Evolutionary conservation across 371 early-diverging fungal species (phyloP), one percentile per base, ranked within the genome.

Genomic region (Choanephora cucurbitarum): DNA sequence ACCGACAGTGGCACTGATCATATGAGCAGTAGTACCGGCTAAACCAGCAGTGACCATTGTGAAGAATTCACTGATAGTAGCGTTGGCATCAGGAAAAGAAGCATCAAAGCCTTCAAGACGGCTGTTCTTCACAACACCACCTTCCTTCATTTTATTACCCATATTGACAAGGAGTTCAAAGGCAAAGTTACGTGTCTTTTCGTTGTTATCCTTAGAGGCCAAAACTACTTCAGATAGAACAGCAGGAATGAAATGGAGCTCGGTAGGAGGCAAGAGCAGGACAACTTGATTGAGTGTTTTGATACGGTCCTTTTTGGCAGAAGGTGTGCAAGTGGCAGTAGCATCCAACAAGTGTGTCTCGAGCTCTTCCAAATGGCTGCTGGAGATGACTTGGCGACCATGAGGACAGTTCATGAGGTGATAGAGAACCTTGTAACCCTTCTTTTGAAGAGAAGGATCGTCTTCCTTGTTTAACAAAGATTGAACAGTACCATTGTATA

Each of bases 1-100:
- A 0, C 89, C 83, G 22, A 97, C 88, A 3, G 96, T 85, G 1
- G 99, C 98, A 55, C 90, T 86, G 44, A 95, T 91, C 96, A 98
- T 96, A 58, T 90, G 86, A 3, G 95, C 86, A 3, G 96, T 91
- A 19, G 85, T 81, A 34, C 92, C 97, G 1, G 93, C 96, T 60
- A 98, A 80, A 74, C 98, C 99, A 37, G 99, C 98, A 1, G 87
- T 79, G 3, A 94, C 88, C 95, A 97, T 96, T 44, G 85, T 86
- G 58, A 92, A 88, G 57, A 77, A 88, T 55, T 88, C 88, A 49
- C 69, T 52, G 31, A 88, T 73, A 15, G 55, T 73, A 6, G 87
- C 87, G 28, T 62, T 53, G 9, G 79, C 70, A 61, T 81, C 85
- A 52, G 74, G 80, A 6, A 73, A 64, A 19, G 60, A 63, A 19